Base-by-base conservation (phyloP, 2,329 filamentous ascomycete genomes). In the Colletotrichum nymphaeae region DNA sequence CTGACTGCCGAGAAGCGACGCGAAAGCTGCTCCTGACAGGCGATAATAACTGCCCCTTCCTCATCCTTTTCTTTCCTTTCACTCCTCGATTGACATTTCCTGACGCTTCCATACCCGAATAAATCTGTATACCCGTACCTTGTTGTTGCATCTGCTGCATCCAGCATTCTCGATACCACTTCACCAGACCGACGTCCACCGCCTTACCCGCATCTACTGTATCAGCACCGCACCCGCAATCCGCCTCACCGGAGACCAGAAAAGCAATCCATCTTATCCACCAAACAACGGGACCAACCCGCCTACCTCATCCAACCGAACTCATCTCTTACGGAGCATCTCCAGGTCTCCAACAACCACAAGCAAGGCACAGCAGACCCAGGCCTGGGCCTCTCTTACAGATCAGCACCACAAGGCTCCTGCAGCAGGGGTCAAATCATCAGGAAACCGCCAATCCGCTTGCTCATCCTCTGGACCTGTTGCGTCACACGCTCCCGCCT, bases 361-460 rank as follows among this genome's bases (percentile, higher is more conserved):
- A 62, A 42, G 35, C 65, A 69, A 59, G 69, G 53, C 59, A 69
- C 69, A 46, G 58, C 65, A 63, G 35, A 67, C 30, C 63, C 26
- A 35, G 55, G 59, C 55, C 53, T 64, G 26, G 53, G 53, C 70
- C 59, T 60, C 32, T 56, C 49, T 57, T 46, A 37, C 52, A 30
- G 63, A 64, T 69, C 67, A 73, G 67, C 60, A 60, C 56, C 58
- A 60, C 53, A 70, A 32, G 65, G 52, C 58, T 63, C 64, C 58
- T 68, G 66, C 70, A 56, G 66, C 70, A 69, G 66, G 65, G 67
- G 68, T 49, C 32, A 32, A 52, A 28, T 53, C 35, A 28, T 55
- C 60, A 70, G 65, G 49, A 32, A 57, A 28, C 59, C 46, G 32
- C 71, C 67, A 73, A 71, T 65, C 71, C 65, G 46, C 26, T 65